phyloP scores from a whole-genome alignment of 148 eudicot species.

The Rhododendron mucronatum region DNA sequence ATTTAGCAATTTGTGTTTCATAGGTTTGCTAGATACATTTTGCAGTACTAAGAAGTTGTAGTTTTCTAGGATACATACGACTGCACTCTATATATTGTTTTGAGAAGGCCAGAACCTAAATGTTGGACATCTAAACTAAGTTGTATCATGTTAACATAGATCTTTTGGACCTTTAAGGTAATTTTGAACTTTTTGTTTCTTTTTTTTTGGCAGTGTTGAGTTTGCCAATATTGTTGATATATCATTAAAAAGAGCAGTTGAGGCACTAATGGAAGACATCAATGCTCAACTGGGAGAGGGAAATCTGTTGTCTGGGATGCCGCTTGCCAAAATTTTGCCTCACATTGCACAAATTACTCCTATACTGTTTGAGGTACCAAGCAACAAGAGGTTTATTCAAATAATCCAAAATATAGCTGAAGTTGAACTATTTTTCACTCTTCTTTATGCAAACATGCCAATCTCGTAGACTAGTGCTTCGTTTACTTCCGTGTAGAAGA shows the following conservation, averaged over 20 bases:
- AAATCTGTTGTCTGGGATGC: constrained; percentile 44
- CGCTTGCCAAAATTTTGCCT: constrained; percentile 78
- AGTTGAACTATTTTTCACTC: constrained; percentile 80
- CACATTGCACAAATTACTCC: constrained; percentile 52
- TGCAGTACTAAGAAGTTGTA: neutral
- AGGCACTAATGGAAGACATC: constrained; percentile 50
- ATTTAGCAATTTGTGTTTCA: neutral
- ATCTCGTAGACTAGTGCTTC: constrained; percentile 17
- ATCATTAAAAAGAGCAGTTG: constrained; percentile 54
- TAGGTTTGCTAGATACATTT: neutral
- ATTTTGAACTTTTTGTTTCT: neutral
- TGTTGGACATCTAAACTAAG: neutral
- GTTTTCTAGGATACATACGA: neutral
- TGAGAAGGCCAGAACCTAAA: neutral
- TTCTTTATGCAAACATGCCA: constrained; percentile 63
- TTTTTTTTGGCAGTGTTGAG: constrained; percentile 52
- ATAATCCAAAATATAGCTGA: constrained; percentile 57
- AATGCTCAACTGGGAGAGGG: constrained; percentile 43
- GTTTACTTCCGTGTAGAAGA: too few species aligned
- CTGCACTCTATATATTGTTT: neutral
- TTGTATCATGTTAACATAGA: neutral
- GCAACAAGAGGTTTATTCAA: constrained; percentile 51
- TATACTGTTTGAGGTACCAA: constrained; percentile 59
- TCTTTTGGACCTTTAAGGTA: neutral
- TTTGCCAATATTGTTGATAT: constrained; percentile 64